Evolutionary conservation across 2,329 filamentous ascomycete genomes (phyloP).

Genomic region (Westerdykella sp.): DNA sequence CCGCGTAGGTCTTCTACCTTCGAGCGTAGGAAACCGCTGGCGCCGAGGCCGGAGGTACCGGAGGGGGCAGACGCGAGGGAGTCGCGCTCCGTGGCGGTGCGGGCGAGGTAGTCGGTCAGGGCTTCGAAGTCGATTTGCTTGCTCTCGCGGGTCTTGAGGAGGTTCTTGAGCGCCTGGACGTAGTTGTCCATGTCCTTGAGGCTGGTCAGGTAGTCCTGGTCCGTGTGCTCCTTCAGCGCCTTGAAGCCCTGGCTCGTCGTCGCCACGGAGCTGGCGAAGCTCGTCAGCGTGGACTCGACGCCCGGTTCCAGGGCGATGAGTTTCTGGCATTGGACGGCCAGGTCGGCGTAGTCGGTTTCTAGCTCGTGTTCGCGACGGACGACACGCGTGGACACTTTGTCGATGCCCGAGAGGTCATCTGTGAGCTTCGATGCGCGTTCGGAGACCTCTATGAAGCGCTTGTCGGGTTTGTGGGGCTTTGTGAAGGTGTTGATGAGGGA

Average conservation of each 20-base stretch:
- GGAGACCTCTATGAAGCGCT: constrained; percentile 87
- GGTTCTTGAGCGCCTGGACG: constrained; percentile 74
- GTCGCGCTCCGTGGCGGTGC: constrained; percentile 82
- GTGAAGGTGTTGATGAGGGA: constrained; percentile 96
- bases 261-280: constrained; percentile 80
- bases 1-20: constrained; percentile 97
- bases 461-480: constrained; percentile 92
- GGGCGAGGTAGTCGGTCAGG: constrained; percentile 90
- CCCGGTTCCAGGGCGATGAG: constrained; percentile 84
- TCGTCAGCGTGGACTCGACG: constrained; percentile 73
- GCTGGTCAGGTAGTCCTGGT: constrained; percentile 90
- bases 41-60: constrained; percentile 57
- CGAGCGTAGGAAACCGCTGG: constrained; percentile 80
- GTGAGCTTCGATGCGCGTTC: constrained; percentile 87
- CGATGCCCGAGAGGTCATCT: constrained; percentile 85
- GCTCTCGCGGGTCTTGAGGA: constrained; percentile 89
- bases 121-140: constrained; percentile 98
- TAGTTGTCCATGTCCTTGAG: constrained; percentile 95
- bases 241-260: constrained; percentile 74
- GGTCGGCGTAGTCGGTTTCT: constrained; percentile 79
- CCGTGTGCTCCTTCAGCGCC: constrained; percentile 80
- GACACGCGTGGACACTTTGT: constrained; percentile 91
- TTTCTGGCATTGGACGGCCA: constrained; percentile 91
- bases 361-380: constrained; percentile 82
- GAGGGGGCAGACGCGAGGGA: constrained; percentile 59